A percentile compares a stretch with the other conserved stretches of the same genome.
These are phyloP conservation scores for Nigrospora sphaerica DNA, from an alignment of 2,329 filamentous ascomycete genomes.

Conservation along the genomic window DNA sequence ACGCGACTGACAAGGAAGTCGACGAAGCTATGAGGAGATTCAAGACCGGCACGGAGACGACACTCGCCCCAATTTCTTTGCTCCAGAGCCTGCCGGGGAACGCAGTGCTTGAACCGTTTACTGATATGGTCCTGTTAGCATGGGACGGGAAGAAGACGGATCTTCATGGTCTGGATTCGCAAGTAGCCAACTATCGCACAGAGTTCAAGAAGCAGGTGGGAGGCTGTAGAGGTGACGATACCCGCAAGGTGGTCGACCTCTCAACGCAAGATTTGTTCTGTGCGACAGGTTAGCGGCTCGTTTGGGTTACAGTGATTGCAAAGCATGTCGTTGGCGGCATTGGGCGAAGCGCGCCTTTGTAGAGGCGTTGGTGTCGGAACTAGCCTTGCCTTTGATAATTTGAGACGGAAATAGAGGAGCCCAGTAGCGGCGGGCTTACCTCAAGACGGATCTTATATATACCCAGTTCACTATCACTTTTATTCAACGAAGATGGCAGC, in stretches of 20 bases:
- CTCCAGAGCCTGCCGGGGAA: conserved; percentile 39
- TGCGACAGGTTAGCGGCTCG: conserved; percentile 23
- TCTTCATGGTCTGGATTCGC: conserved; percentile 30
- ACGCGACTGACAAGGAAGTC: conserved; percentile 17
- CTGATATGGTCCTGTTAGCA: conserved; percentile 50
- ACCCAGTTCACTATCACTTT: too few relatives aligned
- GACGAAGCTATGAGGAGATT: conserved; percentile 16
- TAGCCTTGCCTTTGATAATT: too few relatives aligned
- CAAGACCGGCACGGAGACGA: conserved; percentile 17
- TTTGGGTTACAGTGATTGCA: not conserved
- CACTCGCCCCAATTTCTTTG: conserved; percentile 40
- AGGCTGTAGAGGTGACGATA: conserved; percentile 44
- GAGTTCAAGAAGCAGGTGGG: conserved; percentile 60
- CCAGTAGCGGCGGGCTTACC: too few relatives aligned
- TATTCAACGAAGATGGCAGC: too few relatives aligned
- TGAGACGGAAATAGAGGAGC: too few relatives aligned
- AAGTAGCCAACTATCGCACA: conserved; percentile 44
- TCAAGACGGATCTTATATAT: too few relatives aligned
- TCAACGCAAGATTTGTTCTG: conserved; percentile 62
- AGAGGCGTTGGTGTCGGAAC: too few relatives aligned
- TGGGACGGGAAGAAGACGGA: conserved; percentile 52
- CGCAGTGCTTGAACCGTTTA: conserved; percentile 34
- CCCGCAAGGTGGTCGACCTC: conserved; percentile 20
- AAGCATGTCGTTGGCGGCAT: too few relatives aligned
- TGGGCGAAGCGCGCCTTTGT: too few relatives aligned